Base-by-base conservation (phyloP, 768 basidiomycete genomes). In the Lyophyllum atratum region DNA sequence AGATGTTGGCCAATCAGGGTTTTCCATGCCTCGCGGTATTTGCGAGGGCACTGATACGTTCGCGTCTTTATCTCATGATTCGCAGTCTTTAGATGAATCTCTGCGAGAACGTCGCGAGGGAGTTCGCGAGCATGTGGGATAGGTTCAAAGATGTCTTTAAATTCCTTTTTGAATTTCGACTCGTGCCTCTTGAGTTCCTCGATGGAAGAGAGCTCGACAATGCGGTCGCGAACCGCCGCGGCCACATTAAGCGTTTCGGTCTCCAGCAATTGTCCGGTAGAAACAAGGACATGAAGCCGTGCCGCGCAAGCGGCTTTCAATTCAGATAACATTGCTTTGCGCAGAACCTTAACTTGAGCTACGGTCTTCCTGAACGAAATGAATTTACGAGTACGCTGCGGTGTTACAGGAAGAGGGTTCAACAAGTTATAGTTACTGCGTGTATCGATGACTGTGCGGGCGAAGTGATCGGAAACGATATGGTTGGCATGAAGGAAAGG, bases 381-480 rank as follows among this genome's bases (percentile, higher is more conserved):
- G 29, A 31, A 31, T 31, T 31, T 31, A 6, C 29, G 29, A 5
- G 5, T 31, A 31, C n/a, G n/a, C n/a, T n/a, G n/a, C n/a, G n/a
- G n/a, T n/a, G 29, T 31, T 11, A 31, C 11, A 31, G 45, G 37
- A 48, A 10, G 7, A 25, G 21, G 53, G 15, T 50, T 39, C 9
- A 59, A n/a, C n/a, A 59, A 24, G 34, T 55, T 33, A 43, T 55
- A 55, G 33, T 49, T 42, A 21, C 19, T 42, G 7, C 39, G 28
- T 31, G 60, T 61, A 50, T 64, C 58, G 25, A 66, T 59, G 9
- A 57, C 58, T 54, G 58, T 39, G 14, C 40, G 24, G 1, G 19
- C 3, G 15, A 48, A 49, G 19, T 71, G n/a, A n/a, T n/a, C n/a
- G n/a, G n/a, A n/a, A n/a, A n/a, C n/a, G n/a, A n/a, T n/a, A n/a